Base-by-base conservation (phyloP, 2,329 filamentous ascomycete genomes). In the Kalmusia sp. region DNA sequence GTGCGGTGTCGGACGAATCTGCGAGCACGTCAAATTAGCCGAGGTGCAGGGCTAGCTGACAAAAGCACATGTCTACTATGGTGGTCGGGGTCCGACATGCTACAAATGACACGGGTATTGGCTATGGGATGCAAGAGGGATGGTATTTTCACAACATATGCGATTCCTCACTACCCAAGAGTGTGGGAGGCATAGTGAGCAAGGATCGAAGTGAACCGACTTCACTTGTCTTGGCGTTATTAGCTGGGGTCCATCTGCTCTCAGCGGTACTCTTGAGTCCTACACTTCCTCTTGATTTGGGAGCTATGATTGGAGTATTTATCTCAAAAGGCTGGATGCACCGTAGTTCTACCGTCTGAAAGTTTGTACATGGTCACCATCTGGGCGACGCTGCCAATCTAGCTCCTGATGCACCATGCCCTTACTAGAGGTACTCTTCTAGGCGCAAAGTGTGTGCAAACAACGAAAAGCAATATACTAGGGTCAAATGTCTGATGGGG, bases 21-120 rank as follows among this genome's bases (percentile, higher is more conserved):
- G 31, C 25, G 27, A 19, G 27, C 17, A 25, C 8, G 21, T 33
- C 38, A 15, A 9, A 30, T 43, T 48, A 48, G 44, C 50, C 50
- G 50, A 52, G 50, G 50, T 48, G 35, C 44, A 46, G 44, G 38
- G 44, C 33, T 38, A 28, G 44, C 44, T 37, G 34, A 28, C 21
- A 19, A 24, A 37, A 47, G 24, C 44, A 46, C 12, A n/a, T n/a
- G n/a, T 47, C 7, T 37, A 21, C 22, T 25, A 47, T 28, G 24
- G 24, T 6, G n/a, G 15, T 38, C 31, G 22, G 24, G 33, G 15
- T 37, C 22, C 24, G 31, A 47, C 38, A 17, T 46, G 19, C 28
- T 19, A 21, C 22, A 14, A 17, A 38, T 38, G 30, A 19, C 40
- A 33, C n/a, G 17, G n/a, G 21, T 5, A 24, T 22, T 38, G 11